These are phyloP conservation scores for Emericellopsis cladophorae DNA, from an alignment of 2,329 filamentous ascomycete species.

Conservation along the genomic window DNA sequence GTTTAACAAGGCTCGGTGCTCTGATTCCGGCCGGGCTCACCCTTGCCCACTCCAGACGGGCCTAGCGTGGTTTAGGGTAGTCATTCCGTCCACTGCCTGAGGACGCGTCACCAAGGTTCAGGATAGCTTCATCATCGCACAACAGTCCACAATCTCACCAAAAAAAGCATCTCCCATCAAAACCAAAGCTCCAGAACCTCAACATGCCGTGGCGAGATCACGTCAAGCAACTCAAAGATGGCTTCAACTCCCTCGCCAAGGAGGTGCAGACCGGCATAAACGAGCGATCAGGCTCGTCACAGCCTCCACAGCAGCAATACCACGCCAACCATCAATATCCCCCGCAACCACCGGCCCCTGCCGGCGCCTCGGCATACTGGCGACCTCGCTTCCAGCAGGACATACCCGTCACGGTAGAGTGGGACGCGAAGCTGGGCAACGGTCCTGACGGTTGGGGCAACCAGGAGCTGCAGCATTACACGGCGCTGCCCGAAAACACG, in stretches of 20 bases:
- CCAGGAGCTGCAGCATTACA: slow-evolving; percentile 47
- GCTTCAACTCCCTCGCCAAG: slow-evolving; percentile 20
- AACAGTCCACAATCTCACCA: background rate
- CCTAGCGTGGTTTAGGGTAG: too few relatives aligned
- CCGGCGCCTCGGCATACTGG: slow-evolving; percentile 30
- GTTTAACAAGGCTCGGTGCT: too few relatives aligned
- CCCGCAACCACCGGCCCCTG: slow-evolving; percentile 7
- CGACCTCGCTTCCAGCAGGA: slow-evolving; percentile 33
- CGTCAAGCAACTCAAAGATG: slow-evolving; percentile 23
- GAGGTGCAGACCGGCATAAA: slow-evolving; percentile 10
- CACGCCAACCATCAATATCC: slow-evolving; percentile 7
- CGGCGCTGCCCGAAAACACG: slow-evolving; percentile 31
- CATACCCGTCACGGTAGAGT: slow-evolving; percentile 33
- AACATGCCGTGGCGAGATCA: slow-evolving; percentile 23
- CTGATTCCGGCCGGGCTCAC: too few relatives aligned
- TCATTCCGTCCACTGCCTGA: background rate
- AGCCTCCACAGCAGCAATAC: slow-evolving; percentile 6
- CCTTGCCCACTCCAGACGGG: too few relatives aligned
- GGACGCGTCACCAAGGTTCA: background rate
- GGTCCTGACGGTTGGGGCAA: slow-evolving; percentile 51
- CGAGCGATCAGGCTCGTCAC: slow-evolving; percentile 5
- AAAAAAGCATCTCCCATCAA: background rate
- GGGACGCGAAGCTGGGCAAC: slow-evolving; percentile 37
- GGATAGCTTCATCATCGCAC: background rate
- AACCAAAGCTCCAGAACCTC: background rate